Conservation (phyloP, 257 asterid genomes). For the Parsonsia alboflavescens region DNA sequence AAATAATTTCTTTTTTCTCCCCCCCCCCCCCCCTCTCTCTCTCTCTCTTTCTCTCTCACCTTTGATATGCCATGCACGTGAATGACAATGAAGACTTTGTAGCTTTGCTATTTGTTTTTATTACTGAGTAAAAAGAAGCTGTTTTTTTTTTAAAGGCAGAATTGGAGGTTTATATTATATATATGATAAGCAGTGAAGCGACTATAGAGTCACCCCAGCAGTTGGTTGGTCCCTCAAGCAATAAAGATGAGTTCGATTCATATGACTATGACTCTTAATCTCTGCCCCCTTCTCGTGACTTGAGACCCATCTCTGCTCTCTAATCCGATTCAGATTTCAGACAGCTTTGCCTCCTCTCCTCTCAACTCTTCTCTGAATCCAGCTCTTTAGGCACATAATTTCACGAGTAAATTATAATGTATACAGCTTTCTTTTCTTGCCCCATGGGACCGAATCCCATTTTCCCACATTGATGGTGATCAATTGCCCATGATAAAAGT, state of each 20-base stretch:
- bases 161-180: slow-evolving; percentile 19
- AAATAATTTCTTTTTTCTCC: too few relatives aligned
- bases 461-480: neutral
- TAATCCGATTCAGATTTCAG: slow-evolving; percentile 33
- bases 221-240: slow-evolving; percentile 49
- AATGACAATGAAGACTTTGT: slow-evolving; percentile 67
- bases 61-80: slow-evolving; percentile 66
- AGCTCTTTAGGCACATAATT: neutral
- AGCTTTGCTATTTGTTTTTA: slow-evolving; percentile 71
- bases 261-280: slow-evolving; percentile 43
- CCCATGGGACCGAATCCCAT: slow-evolving; percentile 6
- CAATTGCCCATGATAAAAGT: neutral
- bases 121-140: slow-evolving; percentile 19
- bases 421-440: neutral
- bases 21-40: too few relatives aligned
- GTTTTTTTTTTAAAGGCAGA: slow-evolving; percentile 13
- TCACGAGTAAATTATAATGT: neutral
- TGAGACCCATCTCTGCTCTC: slow-evolving; percentile 32
- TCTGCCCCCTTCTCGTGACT: slow-evolving; percentile 32
- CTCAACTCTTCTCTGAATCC: slow-evolving; percentile 9
- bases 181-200: too few relatives aligned
- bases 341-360: slow-evolving; percentile 20
- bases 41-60: slow-evolving; percentile 1
- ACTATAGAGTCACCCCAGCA: slow-evolving; percentile 3
- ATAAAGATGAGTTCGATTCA: slow-evolving; percentile 34